Percentiles rank a stretch among this genome's conserved stretches.
phyloP scores from a whole-genome alignment of 169 alveolate genomes.

The Cryptosporidium andersoni region DNA sequence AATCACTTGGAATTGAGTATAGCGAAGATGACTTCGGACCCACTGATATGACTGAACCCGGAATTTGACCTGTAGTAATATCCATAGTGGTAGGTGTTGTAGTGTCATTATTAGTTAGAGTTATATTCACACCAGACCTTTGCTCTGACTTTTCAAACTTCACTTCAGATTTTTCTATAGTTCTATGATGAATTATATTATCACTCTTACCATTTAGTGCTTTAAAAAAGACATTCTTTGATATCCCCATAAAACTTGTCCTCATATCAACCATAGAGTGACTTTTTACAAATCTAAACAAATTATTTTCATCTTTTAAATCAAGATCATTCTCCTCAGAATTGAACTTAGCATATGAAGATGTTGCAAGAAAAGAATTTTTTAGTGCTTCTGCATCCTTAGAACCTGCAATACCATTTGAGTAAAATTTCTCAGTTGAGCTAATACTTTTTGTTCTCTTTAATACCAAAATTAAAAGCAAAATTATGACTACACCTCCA shows the following conservation, averaged over 20 bases:
- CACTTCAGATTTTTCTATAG: not conserved
- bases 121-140: conserved; percentile 11
- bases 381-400: not conserved
- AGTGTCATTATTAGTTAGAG: not conserved
- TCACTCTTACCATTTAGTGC: conserved; percentile 16
- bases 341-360: conserved; percentile 15
- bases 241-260: conserved; percentile 44
- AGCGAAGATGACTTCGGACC: conserved; percentile 55
- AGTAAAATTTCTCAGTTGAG: not conserved
- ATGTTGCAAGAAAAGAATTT: conserved; percentile 33
- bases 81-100: conserved; percentile 21
- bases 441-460: not conserved
- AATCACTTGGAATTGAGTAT: conserved; percentile 44
- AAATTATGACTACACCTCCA: conserved; percentile 10
- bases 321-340: conserved; percentile 12
- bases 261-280: conserved; percentile 69
- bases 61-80: not conserved
- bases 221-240: conserved; percentile 61
- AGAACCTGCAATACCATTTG: not conserved
- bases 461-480: conserved; percentile 2
- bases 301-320: conserved; percentile 6
- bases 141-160: conserved; percentile 3
- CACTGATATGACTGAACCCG: conserved; percentile 6
- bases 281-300: conserved; percentile 39
- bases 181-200: not conserved